Evolutionary conservation across 2,329 filamentous ascomycete genomes (phyloP).

Genomic region (Aspergillus floridensis): DNA sequence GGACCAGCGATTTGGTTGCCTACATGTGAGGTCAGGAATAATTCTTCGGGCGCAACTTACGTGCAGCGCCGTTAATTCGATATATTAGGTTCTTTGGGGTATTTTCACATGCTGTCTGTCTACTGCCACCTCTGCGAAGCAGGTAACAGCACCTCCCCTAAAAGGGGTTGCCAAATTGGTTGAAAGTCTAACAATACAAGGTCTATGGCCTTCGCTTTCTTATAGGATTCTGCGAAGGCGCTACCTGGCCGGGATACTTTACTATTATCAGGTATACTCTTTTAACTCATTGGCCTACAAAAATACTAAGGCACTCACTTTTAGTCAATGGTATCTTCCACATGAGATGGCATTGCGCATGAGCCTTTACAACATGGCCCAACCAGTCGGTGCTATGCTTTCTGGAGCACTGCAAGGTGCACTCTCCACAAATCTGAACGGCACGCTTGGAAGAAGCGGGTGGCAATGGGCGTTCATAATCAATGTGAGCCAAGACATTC

Average conservation of each 20-base stretch:
- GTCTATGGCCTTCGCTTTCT: conserved; percentile 7
- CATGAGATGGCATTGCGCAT: conserved; percentile 9
- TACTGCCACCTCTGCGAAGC: background rate
- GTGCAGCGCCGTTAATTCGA: background rate
- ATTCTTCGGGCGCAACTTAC: background rate
- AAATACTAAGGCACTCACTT: background rate
- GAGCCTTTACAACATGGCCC: conserved; percentile 10
- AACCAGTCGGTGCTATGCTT: conserved; percentile 8
- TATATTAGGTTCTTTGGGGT: background rate
- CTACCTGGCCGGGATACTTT: conserved; percentile 6
- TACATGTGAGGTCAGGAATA: background rate
- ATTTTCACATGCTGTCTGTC: conserved; percentile 1
- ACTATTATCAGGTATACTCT: conserved; percentile 6
- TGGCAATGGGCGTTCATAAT: conserved; percentile 12
- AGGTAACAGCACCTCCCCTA: background rate
- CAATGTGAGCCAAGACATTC: background rate
- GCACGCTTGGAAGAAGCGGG: conserved; percentile 3
- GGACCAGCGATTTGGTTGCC: conserved; percentile 5
- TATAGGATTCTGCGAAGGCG: conserved; percentile 7
- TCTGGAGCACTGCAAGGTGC: conserved; percentile 10
- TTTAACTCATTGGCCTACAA: background rate
- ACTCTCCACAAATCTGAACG: conserved; percentile 7
- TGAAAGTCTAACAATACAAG: background rate
- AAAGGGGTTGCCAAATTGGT: background rate
- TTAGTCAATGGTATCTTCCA: conserved; percentile 6